phyloP scores from a whole-genome alignment of 257 asterid genomes.

The Przewalskia tangutica region DNA sequence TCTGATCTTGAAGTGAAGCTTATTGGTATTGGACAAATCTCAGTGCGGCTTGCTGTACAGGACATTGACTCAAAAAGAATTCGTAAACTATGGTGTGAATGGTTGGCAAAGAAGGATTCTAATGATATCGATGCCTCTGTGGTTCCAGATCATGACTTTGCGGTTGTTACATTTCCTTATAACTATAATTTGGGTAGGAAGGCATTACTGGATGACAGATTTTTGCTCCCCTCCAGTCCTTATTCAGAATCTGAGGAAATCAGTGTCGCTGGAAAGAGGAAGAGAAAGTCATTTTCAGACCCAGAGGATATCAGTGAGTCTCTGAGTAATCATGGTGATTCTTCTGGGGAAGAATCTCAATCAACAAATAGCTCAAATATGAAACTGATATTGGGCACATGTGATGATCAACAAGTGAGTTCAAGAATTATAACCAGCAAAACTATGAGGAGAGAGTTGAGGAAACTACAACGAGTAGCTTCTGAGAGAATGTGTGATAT shows the following conservation, averaged over 20 bases:
- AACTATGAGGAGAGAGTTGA: slow-evolving; percentile 63
- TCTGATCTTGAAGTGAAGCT: slow-evolving; percentile 47
- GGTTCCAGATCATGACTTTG: slow-evolving; percentile 68
- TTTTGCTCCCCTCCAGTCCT: slow-evolving; percentile 55
- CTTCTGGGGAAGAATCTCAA: slow-evolving; percentile 77
- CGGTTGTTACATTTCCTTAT: slow-evolving; percentile 65
- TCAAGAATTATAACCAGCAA: slow-evolving; percentile 58
- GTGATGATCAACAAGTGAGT: slow-evolving; percentile 61
- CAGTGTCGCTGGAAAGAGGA: slow-evolving; percentile 29
- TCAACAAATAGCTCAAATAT: slow-evolving; percentile 34
- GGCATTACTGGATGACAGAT: slow-evolving; percentile 44
- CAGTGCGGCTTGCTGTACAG: slow-evolving; percentile 47
- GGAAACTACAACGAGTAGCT: slow-evolving; percentile 49
- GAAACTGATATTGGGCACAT: slow-evolving; percentile 36
- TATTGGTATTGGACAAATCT: slow-evolving; percentile 57
- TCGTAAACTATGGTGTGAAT: slow-evolving; percentile 84
- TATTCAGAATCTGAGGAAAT: slow-evolving; percentile 47
- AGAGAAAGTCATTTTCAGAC: slow-evolving; percentile 79
- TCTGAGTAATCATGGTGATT: slow-evolving; percentile 36
- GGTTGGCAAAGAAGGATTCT: slow-evolving; percentile 44
- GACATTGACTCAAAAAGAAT: slow-evolving; percentile 35
- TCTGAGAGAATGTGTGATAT: slow-evolving; percentile 80
- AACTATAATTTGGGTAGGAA: slow-evolving; percentile 62
- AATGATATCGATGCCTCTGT: slow-evolving; percentile 15
- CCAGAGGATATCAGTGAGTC: slow-evolving; percentile 54